phyloP scores from a whole-genome alignment of 352 stramenopile species.

The Pythium oligandrum region DNA sequence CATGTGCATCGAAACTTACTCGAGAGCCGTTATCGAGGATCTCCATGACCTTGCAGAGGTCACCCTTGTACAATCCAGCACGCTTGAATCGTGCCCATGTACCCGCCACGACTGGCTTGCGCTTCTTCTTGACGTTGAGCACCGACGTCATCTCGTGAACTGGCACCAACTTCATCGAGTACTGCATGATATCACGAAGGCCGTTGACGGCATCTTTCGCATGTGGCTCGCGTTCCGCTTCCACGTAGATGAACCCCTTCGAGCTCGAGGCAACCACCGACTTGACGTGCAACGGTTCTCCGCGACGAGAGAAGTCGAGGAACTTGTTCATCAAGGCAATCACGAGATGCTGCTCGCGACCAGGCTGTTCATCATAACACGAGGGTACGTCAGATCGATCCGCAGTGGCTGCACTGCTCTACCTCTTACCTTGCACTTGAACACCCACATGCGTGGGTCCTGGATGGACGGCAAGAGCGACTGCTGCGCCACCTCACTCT shows the following conservation, averaged over 20 bases:
- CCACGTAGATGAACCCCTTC: conserved; percentile 88
- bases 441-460: conserved; percentile 87
- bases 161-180: conserved; percentile 87
- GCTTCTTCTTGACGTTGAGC: conserved; percentile 81
- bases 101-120: conserved; percentile 73
- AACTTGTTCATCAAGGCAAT: conserved; percentile 90
- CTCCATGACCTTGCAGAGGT: conserved; percentile 85
- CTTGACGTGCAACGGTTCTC: conserved; percentile 81
- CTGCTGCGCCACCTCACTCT: conserved; percentile 85
- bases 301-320: conserved; percentile 77
- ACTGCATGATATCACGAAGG: conserved; percentile 79
- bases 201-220: conserved; percentile 82
- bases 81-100: conserved; percentile 85
- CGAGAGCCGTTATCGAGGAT: conserved; percentile 82
- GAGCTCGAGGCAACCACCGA: conserved; percentile 84
- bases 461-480: conserved; percentile 85
- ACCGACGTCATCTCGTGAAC: conserved; percentile 89
- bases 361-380: conserved; percentile 30
- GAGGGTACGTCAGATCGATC: background rate
- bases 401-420: background rate
- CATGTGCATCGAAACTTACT: conserved; percentile 18
- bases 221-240: conserved; percentile 82
- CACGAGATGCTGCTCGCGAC: conserved; percentile 82
- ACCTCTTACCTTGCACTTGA: conserved; percentile 79
- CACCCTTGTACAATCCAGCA: conserved; percentile 82